Conservation (phyloP, 148 eudicot species). For the Rhododendron henanense region DNA sequence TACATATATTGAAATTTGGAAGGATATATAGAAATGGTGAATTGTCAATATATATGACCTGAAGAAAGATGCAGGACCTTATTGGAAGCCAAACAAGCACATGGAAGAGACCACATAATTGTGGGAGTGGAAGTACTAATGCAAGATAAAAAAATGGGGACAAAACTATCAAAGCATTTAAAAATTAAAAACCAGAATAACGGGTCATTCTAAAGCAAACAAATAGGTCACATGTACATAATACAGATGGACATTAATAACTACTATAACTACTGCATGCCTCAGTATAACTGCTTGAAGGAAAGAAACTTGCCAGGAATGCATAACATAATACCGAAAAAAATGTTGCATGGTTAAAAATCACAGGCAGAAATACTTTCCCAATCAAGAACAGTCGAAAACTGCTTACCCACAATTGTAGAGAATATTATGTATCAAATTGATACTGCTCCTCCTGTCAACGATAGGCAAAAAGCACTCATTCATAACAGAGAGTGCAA, state of each 20-base stretch:
- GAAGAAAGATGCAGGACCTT: not conserved
- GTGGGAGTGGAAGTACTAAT: not conserved
- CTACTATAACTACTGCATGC: not conserved
- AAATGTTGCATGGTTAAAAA: not conserved
- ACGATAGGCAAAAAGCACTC: slow-evolving; percentile 92
- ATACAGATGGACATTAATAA: not conserved
- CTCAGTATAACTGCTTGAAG: not conserved
- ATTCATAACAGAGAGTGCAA: slow-evolving; percentile 82
- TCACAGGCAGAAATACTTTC: not conserved
- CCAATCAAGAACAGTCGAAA: not conserved
- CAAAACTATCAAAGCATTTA: not conserved
- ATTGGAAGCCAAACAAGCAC: not conserved
- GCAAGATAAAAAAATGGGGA: not conserved
- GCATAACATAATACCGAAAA: not conserved
- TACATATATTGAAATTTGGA: not conserved
- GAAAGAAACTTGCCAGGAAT: not conserved
- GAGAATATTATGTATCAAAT: slow-evolving; percentile 78
- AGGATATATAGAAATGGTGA: not conserved
- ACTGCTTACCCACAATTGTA: slow-evolving; percentile 87
- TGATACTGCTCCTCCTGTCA: slow-evolving; percentile 85
- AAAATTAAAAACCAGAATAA: not conserved
- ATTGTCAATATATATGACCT: not conserved
- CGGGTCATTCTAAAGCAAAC: not conserved
- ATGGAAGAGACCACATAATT: not conserved
- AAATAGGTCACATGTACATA: not conserved